A percentile compares a stretch with the other conserved stretches of the same genome.
These are phyloP conservation scores for Suillus brevipes DNA, from an alignment of 768 basidiomycete genomes.

Conservation along the genomic window DNA sequence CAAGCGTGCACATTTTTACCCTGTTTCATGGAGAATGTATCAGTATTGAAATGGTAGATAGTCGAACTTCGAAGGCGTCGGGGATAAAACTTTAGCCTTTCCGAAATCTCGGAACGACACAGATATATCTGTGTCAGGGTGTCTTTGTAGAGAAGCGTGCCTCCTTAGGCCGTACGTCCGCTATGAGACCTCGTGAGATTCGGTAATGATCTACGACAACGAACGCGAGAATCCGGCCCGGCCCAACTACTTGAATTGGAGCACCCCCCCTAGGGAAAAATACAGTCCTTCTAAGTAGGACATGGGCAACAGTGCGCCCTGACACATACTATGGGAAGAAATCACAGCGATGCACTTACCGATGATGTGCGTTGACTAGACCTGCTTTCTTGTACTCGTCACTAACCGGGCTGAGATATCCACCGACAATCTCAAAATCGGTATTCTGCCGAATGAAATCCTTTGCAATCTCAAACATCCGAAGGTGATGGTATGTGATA, in stretches of 20 bases:
- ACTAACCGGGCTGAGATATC: slow-evolving; percentile 94
- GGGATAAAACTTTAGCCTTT: slow-evolving; percentile 1
- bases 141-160: background rate
- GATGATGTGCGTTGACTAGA: slow-evolving; percentile 80
- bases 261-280: background rate
- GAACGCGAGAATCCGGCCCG: background rate
- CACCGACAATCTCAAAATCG: slow-evolving; percentile 90
- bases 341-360: slow-evolving; percentile 54
- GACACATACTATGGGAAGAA: background rate
- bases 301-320: background rate
- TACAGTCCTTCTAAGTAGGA: background rate
- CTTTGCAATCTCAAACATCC: slow-evolving; percentile 99
- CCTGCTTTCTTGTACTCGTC: slow-evolving; percentile 97
- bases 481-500: slow-evolving; percentile 92
- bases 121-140: background rate
- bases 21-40: slow-evolving; percentile 42
- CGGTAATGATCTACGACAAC: background rate
- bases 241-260: background rate
- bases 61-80: slow-evolving; percentile 6
- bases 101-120: slow-evolving; percentile 8
- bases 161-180: background rate
- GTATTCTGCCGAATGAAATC: slow-evolving; percentile 93
- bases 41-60: slow-evolving; percentile 15
- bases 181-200: background rate
- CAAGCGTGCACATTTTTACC: slow-evolving; percentile 85